These are phyloP conservation scores for Xerophyta viscosa DNA, from an alignment of 106 monocot species.

Conservation along the genomic window DNA sequence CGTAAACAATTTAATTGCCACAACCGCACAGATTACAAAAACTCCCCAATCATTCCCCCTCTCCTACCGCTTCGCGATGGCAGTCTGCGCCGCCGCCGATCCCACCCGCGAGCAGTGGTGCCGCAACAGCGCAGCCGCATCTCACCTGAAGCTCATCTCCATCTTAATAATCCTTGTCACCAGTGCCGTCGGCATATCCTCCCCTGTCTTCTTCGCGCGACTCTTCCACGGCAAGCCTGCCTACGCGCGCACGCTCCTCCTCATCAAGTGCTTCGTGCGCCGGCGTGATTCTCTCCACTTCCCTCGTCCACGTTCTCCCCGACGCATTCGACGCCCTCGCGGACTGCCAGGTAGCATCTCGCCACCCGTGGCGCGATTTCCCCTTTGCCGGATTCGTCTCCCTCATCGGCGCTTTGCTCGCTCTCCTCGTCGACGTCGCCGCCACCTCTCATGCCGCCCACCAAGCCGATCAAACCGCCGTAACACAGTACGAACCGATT, in stretches of 20 bases:
- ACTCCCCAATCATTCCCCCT: too few relatives aligned
- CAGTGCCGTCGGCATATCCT: slow-evolving; percentile 55
- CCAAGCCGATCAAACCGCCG: not conserved
- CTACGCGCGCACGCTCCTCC: slow-evolving; percentile 43
- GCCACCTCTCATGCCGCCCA: slow-evolving; percentile 52
- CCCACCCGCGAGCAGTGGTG: slow-evolving; percentile 20
- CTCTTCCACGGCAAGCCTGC: slow-evolving; percentile 39
- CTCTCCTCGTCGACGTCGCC: slow-evolving; percentile 79
- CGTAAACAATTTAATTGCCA: too few relatives aligned
- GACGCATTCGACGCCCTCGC: slow-evolving; percentile 78
- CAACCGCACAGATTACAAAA: too few relatives aligned
- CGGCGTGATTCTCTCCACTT: slow-evolving; percentile 87
- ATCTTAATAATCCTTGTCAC: slow-evolving; percentile 55
- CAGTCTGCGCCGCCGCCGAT: slow-evolving; percentile 12
- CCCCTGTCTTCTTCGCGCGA: slow-evolving; percentile 68
- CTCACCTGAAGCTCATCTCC: slow-evolving; percentile 65
- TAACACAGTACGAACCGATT: slow-evolving; percentile 11
- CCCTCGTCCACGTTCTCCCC: slow-evolving; percentile 95
- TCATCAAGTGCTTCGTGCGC: slow-evolving; percentile 97
- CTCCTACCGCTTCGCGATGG: slow-evolving; percentile 3
- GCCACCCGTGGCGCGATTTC: slow-evolving; percentile 77
- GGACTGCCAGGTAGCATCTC: slow-evolving; percentile 59
- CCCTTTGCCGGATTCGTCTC: slow-evolving; percentile 83
- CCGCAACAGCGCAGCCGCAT: slow-evolving; percentile 55
- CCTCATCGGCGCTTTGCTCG: slow-evolving; percentile 70